Evolutionary conservation across 441 rosid genomes (phyloP), one percentile per base, ranked within the genome.

Genomic region (Adansonia madagascariensis): DNA sequence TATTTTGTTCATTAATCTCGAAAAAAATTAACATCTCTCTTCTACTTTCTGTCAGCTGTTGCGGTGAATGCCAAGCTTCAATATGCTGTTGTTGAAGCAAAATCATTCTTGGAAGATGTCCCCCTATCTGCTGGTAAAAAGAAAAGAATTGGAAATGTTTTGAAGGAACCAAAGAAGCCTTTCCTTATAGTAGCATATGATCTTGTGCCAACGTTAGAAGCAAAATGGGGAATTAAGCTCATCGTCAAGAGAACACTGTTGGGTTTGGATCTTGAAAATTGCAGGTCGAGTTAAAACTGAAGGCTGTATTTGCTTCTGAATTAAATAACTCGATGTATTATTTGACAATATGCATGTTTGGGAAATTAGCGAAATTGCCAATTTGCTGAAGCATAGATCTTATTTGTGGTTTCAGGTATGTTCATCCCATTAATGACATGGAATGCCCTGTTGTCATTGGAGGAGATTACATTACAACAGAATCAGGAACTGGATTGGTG

Each of bases 401-500:
- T 73, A 35, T 15, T 75, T 76, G 56, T 87, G 84, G 67, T 86
- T 88, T 80, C 89, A 96, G 99, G 85, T 96, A 96, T 86, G 57
- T 84, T 66, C 99, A 94, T 87, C 98, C 98, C 65, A 74, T 91
- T 75, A 88, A 92, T 81, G 84, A 82, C 81, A 87, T 83, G 74
- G 92, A 91, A 74, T 96, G 98, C 86, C 93, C 92, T 53, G 97
- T 94, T 76, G 92, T 96, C 74, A 79, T 92, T 52, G 99, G 98
- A 73, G 98, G 98, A 81, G 99, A 92, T 81, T 94, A 96, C 85
- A 94, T 96, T 75, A 96, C 98, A 41, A 96, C 96, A n/a, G 98
- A 96, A 85, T 89, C 98, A 60, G 98, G 99, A 86, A 96, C 98
- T 73, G 98, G 99, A 70, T 85, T 96, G 81, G 98, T 96, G 82